Evolutionary conservation across 2,329 filamentous ascomycete genomes (phyloP).

Genomic region (Paracamarosporium sp.): DNA sequence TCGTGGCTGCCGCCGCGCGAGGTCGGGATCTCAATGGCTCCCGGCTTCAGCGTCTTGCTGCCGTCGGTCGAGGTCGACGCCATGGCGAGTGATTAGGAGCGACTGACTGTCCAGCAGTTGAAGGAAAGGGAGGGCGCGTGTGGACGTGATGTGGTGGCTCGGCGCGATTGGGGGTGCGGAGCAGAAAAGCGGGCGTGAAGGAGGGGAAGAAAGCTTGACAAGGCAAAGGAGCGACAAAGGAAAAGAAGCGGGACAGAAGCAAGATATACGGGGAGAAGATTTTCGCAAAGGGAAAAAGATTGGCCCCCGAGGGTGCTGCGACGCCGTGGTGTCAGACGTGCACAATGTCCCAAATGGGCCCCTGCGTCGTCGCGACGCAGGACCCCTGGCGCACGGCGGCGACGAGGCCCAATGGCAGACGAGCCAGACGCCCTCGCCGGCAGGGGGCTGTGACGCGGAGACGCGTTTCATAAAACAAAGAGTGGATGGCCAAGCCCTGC

Average conservation of each 20-base stretch:
- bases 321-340: slow-evolving; percentile 14
- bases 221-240: slow-evolving; percentile 1
- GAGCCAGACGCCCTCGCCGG: not conserved
- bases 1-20: slow-evolving; percentile 22
- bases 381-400: slow-evolving; percentile 14
- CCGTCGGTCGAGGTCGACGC: slow-evolving; percentile 34
- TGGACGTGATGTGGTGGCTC: not conserved
- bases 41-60: slow-evolving; percentile 37
- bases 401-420: not conserved
- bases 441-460: slow-evolving; percentile 16
- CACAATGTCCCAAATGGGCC: slow-evolving; percentile 13
- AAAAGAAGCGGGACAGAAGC: not conserved
- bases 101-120: slow-evolving; percentile 42
- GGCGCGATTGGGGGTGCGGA: not conserved
- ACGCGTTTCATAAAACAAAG: slow-evolving; percentile 33
- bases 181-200: not conserved
- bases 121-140: not conserved
- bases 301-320: not conserved
- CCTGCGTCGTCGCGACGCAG: slow-evolving; percentile 18
- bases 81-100: slow-evolving; percentile 24
- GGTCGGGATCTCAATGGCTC: slow-evolving; percentile 37
- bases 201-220: not conserved
- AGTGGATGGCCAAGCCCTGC: slow-evolving; percentile 16
- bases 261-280: slow-evolving; percentile 27
- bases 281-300: slow-evolving; percentile 9